Evolutionary conservation across 2,329 filamentous ascomycete species (phyloP).

Genomic region (Pseudogymnoascus sp.): DNA sequence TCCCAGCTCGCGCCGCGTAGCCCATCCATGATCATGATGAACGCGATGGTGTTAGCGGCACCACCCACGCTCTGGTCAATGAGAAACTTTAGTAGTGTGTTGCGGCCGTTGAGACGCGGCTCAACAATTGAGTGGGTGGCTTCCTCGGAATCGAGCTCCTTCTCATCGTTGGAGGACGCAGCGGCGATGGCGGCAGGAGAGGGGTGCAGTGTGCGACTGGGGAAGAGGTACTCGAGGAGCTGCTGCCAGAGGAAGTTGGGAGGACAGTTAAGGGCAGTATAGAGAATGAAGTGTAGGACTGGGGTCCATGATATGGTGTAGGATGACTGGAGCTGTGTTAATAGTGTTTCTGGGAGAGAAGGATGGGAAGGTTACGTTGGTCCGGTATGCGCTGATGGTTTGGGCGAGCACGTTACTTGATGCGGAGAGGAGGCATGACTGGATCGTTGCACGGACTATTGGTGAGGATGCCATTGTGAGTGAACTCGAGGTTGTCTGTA

Average conservation of each 20-base stretch:
- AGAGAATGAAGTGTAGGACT: conserved; percentile 70
- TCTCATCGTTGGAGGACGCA: conserved; percentile 34
- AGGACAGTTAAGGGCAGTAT: conserved; percentile 63
- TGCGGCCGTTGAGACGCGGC: conserved; percentile 49
- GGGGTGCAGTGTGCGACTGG: conserved; percentile 46
- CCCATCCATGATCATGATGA: conserved; percentile 46
- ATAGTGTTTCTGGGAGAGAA: not conserved
- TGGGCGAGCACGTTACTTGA: conserved; percentile 69
- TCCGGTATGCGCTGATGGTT: conserved; percentile 53
- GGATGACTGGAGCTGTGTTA: conserved; percentile 22
- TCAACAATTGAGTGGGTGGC: conserved; percentile 37
- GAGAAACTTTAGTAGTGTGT: conserved; percentile 58
- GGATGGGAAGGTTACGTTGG: conserved; percentile 39
- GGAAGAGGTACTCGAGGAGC: conserved; percentile 66
- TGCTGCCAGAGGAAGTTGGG: conserved; percentile 85
- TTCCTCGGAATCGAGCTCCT: conserved; percentile 33
- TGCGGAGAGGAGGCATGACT: conserved; percentile 56
- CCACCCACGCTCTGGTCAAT: conserved; percentile 64
- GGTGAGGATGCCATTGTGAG: conserved; percentile 30
- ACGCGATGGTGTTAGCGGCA: conserved; percentile 55
- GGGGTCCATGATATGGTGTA: conserved; percentile 57
- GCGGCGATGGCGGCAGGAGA: conserved; percentile 33
- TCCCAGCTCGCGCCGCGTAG: conserved; percentile 34
- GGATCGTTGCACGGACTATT: conserved; percentile 52
- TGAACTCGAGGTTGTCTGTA: conserved; percentile 12